A percentile compares a stretch with the other conserved stretches of the same genome.
These are phyloP conservation scores for Suhomyces panamericanus DNA, from an alignment of 1,139 yeast species.

Conservation along the genomic window DNA sequence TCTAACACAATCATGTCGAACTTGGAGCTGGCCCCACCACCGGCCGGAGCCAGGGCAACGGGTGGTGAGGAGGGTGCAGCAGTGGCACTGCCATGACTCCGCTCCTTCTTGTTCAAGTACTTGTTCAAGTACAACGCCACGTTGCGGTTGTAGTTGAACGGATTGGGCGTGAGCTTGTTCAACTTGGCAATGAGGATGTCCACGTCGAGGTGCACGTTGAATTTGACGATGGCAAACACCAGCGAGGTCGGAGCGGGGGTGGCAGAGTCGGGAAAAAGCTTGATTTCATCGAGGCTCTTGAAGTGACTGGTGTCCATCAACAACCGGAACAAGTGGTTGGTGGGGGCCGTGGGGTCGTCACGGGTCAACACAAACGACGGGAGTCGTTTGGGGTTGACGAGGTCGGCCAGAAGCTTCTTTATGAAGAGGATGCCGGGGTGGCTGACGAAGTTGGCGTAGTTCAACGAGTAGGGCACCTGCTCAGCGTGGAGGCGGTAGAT, in stretches of 20 bases:
- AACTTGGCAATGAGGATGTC: constrained; percentile 30
- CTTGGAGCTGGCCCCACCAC: constrained; percentile 5
- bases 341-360: constrained; percentile 10
- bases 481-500: constrained; percentile 12
- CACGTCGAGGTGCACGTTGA: constrained; percentile 39
- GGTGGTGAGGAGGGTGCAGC: background rate
- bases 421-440: constrained; percentile 69
- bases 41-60: background rate
- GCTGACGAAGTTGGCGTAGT: constrained; percentile 47
- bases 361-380: constrained; percentile 8
- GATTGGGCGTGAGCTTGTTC: constrained; percentile 24
- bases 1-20: constrained; percentile 46
- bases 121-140: constrained; percentile 18
- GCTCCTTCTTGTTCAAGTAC: constrained; percentile 22
- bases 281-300: constrained; percentile 30
- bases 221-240: constrained; percentile 37
- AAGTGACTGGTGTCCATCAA: constrained; percentile 28
- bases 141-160: constrained; percentile 34
- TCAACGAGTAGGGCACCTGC: constrained; percentile 12
- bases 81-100: constrained; percentile 10
- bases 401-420: constrained; percentile 39
- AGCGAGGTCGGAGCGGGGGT: constrained; percentile 1
- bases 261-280: constrained; percentile 21
- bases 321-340: constrained; percentile 24
- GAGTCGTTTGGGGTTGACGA: constrained; percentile 16